Evolutionary conservation across 768 basidiomycete species (phyloP).

Genomic region (Amylocystis lapponica): DNA sequence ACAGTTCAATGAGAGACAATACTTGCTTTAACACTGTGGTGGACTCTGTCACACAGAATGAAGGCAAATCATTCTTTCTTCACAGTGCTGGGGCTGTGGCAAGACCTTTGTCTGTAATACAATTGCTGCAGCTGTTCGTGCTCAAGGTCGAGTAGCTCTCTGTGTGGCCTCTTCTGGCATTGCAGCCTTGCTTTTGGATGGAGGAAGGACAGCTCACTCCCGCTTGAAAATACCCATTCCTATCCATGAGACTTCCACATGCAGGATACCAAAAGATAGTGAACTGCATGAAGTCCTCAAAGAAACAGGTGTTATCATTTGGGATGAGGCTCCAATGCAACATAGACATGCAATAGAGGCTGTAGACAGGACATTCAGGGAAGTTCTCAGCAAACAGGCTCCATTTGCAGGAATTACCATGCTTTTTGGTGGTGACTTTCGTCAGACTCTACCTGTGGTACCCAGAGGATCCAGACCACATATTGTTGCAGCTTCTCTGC

Average conservation of each 20-base stretch:
- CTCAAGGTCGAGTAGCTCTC: slow-evolving; percentile 29
- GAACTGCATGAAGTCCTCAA: slow-evolving; percentile 29
- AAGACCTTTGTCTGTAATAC: slow-evolving; percentile 43
- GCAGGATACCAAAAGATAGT: slow-evolving; percentile 26
- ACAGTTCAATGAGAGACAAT: slow-evolving; percentile 15
- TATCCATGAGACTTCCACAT: slow-evolving; percentile 23
- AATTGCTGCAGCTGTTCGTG: slow-evolving; percentile 22
- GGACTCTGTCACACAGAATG: slow-evolving; percentile 6
- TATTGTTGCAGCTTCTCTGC: slow-evolving; percentile 32
- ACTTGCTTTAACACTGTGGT: slow-evolving; percentile 14
- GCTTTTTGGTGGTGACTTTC: slow-evolving; percentile 45
- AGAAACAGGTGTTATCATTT: slow-evolving; percentile 31
- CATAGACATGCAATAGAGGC: slow-evolving; percentile 33
- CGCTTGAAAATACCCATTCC: slow-evolving; percentile 43
- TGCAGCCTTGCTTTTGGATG: slow-evolving; percentile 36
- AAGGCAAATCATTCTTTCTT: slow-evolving; percentile 32
- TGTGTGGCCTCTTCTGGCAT: slow-evolving; percentile 49
- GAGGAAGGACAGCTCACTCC: slow-evolving; percentile 44
- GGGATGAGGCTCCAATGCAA: slow-evolving; percentile 39
- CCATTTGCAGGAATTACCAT: slow-evolving; percentile 42
- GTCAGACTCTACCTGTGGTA: slow-evolving; percentile 42
- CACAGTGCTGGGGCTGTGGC: slow-evolving; percentile 40
- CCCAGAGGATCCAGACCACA: slow-evolving; percentile 29
- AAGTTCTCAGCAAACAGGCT: slow-evolving; percentile 23
- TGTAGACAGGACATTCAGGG: slow-evolving; percentile 32